These are phyloP conservation scores for Candida ulmi DNA, from an alignment of 805 yeast genomes.

Conservation along the genomic window DNA sequence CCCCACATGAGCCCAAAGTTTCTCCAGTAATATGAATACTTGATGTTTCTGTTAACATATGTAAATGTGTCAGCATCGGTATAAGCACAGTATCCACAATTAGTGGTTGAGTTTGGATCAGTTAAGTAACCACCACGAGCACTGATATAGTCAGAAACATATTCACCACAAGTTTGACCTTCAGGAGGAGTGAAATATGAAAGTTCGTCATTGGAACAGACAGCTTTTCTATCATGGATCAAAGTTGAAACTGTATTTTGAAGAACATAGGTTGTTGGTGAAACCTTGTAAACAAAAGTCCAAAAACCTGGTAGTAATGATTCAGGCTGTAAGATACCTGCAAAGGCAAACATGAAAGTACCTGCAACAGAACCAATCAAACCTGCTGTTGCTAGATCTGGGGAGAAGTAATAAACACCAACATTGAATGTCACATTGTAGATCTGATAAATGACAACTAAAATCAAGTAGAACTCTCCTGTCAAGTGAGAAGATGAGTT, in stretches of 20 bases:
- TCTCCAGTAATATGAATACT: slow-evolving; percentile 54
- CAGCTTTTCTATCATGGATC: slow-evolving; percentile 45
- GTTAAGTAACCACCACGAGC: slow-evolving; percentile 37
- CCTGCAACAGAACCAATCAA: slow-evolving; percentile 51
- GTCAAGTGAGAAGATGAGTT: not conserved
- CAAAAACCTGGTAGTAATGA: slow-evolving; percentile 71
- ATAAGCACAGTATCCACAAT: slow-evolving; percentile 43
- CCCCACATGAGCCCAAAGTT: slow-evolving; percentile 58
- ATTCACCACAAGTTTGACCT: slow-evolving; percentile 62
- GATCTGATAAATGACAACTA: slow-evolving; percentile 42
- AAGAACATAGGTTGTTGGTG: slow-evolving; percentile 69
- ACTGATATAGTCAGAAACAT: slow-evolving; percentile 31
- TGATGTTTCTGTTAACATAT: slow-evolving; percentile 13
- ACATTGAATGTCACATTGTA: slow-evolving; percentile 49
- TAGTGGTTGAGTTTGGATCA: not conserved
- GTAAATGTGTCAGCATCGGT: not conserved
- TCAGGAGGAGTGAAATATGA: slow-evolving; percentile 45
- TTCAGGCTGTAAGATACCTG: slow-evolving; percentile 63
- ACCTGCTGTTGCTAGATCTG: slow-evolving; percentile 63
- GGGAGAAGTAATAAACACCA: slow-evolving; percentile 49
- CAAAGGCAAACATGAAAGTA: slow-evolving; percentile 55
- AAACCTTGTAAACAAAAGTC: slow-evolving; percentile 74
- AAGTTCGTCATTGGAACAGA: slow-evolving; percentile 44
- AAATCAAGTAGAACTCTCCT: slow-evolving; percentile 36
- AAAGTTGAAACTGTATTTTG: slow-evolving; percentile 45